Base-by-base conservation (phyloP, 2,329 filamentous ascomycete genomes). In the Cladorrhinum sp. region DNA sequence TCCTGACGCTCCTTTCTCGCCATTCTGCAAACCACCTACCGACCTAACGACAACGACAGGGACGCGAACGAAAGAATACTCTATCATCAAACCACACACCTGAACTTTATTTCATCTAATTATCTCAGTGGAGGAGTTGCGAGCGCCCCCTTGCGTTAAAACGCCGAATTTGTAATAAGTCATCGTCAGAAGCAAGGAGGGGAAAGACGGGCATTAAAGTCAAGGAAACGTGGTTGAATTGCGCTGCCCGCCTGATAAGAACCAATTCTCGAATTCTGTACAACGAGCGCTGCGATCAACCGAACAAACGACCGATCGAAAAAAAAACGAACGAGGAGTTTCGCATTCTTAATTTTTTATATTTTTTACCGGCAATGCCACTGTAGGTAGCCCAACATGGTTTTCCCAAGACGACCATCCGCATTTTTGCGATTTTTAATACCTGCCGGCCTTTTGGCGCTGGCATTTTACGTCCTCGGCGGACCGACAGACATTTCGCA, bases 341-440 rank as follows among this genome's bases (percentile, higher is more conserved):
- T 3, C 36, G 29, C 36, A 41, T 41, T 41, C 36, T 13, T 45
- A 22, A 13, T 20, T 45, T 45, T 45, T 41, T 41, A 7, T 41
- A 16, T 41, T 41, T n/a, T 45, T 45, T 32, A 32, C 29, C 41
- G 41, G 41, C 20, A 20, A 50, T 50, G 49, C 49, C 16, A 2
- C 49, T 50, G 25, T 50, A 50, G 49, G 25, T 50, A 50, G 49
- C 18, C 49, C 32, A 61, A 23, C 7, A 64, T 76, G 50, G 71
- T 71, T n/a, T 75, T 77, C 54, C 73, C 73, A 10, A 73, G 75
- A 54, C 74, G 76, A 8, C 74, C 75, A 13, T 75, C 75, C 32
- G 70, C 75, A 50, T 62, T 77, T 57, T 52, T 77, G 32, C 75
- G 76, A 61, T 77, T 75, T 62, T 61, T 76, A 12, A 61, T 76